A percentile compares a stretch with the other conserved stretches of the same genome.
Evolutionary conservation across 192 early-diverging fungal species (phyloP).

Genomic region (Umbelopsis ramanniana): DNA sequence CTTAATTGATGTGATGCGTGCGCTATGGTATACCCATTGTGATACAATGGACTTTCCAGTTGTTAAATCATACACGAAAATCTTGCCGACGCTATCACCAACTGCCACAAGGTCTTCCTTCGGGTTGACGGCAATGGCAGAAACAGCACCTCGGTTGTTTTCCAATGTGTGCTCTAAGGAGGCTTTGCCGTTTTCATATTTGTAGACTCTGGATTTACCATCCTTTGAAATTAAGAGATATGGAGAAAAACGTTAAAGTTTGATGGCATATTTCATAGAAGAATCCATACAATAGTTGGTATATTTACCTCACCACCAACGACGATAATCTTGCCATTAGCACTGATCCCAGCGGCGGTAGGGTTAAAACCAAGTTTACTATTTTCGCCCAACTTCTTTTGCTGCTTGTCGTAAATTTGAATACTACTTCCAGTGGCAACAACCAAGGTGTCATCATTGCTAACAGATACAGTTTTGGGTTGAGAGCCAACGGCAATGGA

Average conservation of each 20-base stretch:
- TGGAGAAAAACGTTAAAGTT: too few species aligned
- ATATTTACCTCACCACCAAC: constrained; percentile 66
- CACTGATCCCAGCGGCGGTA: constrained; percentile 57
- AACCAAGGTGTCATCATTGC: constrained; percentile 50
- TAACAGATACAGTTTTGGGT: constrained; percentile 61
- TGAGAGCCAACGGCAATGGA: constrained; percentile 46
- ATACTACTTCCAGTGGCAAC: constrained; percentile 58
- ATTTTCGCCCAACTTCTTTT: constrained; percentile 42
- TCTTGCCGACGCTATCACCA: constrained; percentile 82
- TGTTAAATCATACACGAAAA: constrained; percentile 69
- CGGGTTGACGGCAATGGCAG: constrained; percentile 80
- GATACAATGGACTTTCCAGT: constrained; percentile 55
- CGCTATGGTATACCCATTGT: constrained; percentile 90
- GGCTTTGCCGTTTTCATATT: constrained; percentile 47
- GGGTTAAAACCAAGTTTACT: constrained; percentile 51
- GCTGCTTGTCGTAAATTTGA: constrained; percentile 54
- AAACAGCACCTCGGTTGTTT: constrained; percentile 69
- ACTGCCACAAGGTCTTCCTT: constrained; percentile 75
- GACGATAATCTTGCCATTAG: constrained; percentile 54
- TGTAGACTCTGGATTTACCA: constrained; percentile 68
- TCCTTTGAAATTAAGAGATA: constrained; percentile 48
- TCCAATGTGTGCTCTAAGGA: constrained; percentile 30
- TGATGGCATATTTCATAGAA: too few species aligned
- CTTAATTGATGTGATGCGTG: constrained; percentile 76
- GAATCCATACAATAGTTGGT: too few species aligned